Percentiles rank a stretch among this genome's conserved stretches.
phyloP scores from a whole-genome alignment of 2,329 filamentous ascomycete genomes.

The Furcasterigmium sp. region DNA sequence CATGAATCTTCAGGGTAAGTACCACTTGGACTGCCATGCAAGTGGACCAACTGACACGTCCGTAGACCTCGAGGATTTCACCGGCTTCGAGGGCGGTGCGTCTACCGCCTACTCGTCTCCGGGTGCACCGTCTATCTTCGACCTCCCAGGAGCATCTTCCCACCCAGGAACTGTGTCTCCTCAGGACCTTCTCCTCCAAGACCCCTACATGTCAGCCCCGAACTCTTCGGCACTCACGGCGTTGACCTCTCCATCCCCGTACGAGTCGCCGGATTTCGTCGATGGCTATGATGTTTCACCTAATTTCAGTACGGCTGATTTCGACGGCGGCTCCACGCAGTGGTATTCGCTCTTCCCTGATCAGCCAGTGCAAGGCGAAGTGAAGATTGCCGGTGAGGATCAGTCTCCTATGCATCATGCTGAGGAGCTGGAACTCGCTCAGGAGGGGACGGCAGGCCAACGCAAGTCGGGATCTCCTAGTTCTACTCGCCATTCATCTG shows the following conservation, averaged over 20 bases:
- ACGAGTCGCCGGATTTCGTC: slow-evolving; percentile 67
- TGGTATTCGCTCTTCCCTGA: slow-evolving; percentile 75
- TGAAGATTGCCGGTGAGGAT: slow-evolving; percentile 17
- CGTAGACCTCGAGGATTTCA: slow-evolving; percentile 51
- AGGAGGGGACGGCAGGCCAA: slow-evolving; percentile 26
- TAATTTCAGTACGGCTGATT: slow-evolving; percentile 59
- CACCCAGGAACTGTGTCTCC: slow-evolving; percentile 74
- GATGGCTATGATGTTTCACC: slow-evolving; percentile 76
- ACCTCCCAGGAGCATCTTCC: slow-evolving; percentile 40
- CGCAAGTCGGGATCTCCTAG: slow-evolving; percentile 44
- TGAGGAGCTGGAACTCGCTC: slow-evolving; percentile 44
- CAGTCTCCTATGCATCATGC: slow-evolving; percentile 36
- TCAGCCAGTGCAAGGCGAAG: slow-evolving; percentile 17
- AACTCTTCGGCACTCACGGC: slow-evolving; percentile 79
- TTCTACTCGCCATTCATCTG: slow-evolving; percentile 58
- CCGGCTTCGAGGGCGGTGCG: slow-evolving; percentile 47
- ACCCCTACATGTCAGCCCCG: slow-evolving; percentile 68
- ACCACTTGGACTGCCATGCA: too few species aligned
- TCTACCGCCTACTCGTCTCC: slow-evolving; percentile 50
- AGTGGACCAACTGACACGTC: too few species aligned
- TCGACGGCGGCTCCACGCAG: slow-evolving; percentile 44
- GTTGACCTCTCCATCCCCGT: slow-evolving; percentile 77
- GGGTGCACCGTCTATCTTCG: slow-evolving; percentile 43
- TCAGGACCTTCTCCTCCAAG: slow-evolving; percentile 69
- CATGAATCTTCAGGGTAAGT: slow-evolving; percentile 55